phyloP scores from a whole-genome alignment of 2,329 filamentous ascomycete species.

The Microdochium paspali region DNA sequence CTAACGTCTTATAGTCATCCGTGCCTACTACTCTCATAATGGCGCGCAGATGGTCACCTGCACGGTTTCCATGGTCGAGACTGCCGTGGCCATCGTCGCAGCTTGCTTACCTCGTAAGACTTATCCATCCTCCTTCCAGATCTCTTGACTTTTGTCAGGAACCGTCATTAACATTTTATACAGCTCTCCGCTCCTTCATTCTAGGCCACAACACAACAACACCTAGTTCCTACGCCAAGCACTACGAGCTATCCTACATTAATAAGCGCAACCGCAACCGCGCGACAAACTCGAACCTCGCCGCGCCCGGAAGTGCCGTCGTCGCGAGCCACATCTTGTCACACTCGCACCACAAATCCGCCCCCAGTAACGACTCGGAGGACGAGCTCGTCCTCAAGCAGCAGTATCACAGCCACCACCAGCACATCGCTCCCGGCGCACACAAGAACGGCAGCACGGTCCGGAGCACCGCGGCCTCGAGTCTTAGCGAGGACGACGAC shows the following conservation, averaged over 20 bases:
- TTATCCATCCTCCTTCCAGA: neutral
- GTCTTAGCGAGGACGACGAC: neutral
- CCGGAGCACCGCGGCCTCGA: neutral
- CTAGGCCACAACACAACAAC: slow-evolving; percentile 1
- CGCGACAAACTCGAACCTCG: neutral
- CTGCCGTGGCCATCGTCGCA: slow-evolving; percentile 27
- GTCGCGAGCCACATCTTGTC: neutral
- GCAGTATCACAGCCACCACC: neutral
- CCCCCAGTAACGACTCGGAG: neutral
- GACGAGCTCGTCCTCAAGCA: neutral
- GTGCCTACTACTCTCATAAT: slow-evolving; percentile 22
- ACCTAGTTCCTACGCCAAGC: slow-evolving; percentile 1
- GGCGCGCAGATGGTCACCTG: slow-evolving; percentile 26
- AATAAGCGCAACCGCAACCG: neutral
- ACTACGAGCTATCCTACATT: slow-evolving; percentile 7
- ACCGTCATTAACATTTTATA: neutral
- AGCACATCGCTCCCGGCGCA: neutral
- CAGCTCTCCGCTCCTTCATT: slow-evolving; percentile 4
- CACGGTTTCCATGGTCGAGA: slow-evolving; percentile 27
- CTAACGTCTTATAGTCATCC: slow-evolving; percentile 21
- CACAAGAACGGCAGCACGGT: no score
- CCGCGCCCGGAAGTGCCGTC: neutral
- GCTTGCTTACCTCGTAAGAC: slow-evolving; percentile 23
- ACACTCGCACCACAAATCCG: neutral
- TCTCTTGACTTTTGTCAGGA: neutral